These are phyloP conservation scores for Mucor indicus DNA, from an alignment of 371 early-diverging fungal genomes.

Conservation along the genomic window DNA sequence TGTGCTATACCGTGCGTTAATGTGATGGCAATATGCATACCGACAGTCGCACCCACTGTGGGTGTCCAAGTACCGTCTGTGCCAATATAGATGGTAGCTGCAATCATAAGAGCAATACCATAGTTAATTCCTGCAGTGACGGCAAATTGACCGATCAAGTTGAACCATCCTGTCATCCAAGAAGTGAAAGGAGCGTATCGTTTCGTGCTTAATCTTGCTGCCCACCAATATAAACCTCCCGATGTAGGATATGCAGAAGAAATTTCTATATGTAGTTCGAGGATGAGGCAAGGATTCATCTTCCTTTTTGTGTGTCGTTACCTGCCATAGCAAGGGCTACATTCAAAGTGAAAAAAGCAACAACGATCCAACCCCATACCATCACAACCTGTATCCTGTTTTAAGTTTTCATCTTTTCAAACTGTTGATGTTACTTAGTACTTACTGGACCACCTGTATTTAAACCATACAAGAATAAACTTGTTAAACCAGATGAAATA, in stretches of 20 bases:
- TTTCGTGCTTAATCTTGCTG: slow-evolving; percentile 35
- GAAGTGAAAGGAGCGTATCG: slow-evolving; percentile 33
- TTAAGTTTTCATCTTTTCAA: too few relatives aligned
- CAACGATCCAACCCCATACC: slow-evolving; percentile 57
- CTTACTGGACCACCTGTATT: slow-evolving; percentile 41
- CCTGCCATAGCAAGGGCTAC: slow-evolving; percentile 64
- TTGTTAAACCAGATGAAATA: slow-evolving; percentile 40
- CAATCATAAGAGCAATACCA: slow-evolving; percentile 50
- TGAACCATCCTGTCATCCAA: slow-evolving; percentile 47
- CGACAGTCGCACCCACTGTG: slow-evolving; percentile 36
- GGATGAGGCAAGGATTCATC: background rate
- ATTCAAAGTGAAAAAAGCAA: slow-evolving; percentile 50
- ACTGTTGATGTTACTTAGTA: too few relatives aligned
- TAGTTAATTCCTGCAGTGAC: slow-evolving; percentile 54
- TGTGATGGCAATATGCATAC: slow-evolving; percentile 51
- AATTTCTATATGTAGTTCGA: slow-evolving; percentile 61
- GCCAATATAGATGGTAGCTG: slow-evolving; percentile 44
- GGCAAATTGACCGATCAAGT: slow-evolving; percentile 42
- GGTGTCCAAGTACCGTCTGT: slow-evolving; percentile 42
- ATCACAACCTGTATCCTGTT: slow-evolving; percentile 19
- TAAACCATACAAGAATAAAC: slow-evolving; percentile 32
- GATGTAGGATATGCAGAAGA: slow-evolving; percentile 64
- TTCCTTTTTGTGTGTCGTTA: slow-evolving; percentile 10
- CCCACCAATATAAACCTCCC: slow-evolving; percentile 71
- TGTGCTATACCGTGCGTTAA: slow-evolving; percentile 56